Percentiles rank a stretch among this genome's conserved stretches.
These are phyloP conservation scores for Paramyrothecium sp. DNA, from an alignment of 2,329 filamentous ascomycete species.

Conservation along the genomic window DNA sequence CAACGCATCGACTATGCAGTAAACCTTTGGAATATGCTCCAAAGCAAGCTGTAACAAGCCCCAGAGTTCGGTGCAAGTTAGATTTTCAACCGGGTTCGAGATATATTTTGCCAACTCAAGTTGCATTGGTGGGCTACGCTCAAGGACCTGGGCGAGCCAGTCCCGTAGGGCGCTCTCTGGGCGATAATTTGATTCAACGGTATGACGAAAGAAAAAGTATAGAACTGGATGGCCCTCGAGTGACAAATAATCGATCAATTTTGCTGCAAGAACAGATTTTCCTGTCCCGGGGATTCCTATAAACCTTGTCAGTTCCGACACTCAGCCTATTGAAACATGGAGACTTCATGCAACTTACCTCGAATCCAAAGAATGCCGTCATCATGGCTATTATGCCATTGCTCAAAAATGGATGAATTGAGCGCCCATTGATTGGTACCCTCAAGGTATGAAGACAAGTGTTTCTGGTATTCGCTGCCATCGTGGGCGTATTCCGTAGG, in stretches of 20 bases:
- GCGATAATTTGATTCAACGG: slow-evolving; percentile 28
- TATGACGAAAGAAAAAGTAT: slow-evolving; percentile 36
- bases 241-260: slow-evolving; percentile 12
- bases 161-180: slow-evolving; percentile 24
- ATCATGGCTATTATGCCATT: slow-evolving; percentile 9
- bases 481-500: slow-evolving; percentile 19
- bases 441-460: slow-evolving; percentile 11
- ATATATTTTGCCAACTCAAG: slow-evolving; percentile 12
- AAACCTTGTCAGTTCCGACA: slow-evolving; percentile 11
- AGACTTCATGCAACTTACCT: not conserved
- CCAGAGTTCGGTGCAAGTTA: slow-evolving; percentile 25
- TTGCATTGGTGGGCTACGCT: slow-evolving; percentile 25
- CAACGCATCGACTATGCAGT: slow-evolving; percentile 38
- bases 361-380: slow-evolving; percentile 13
- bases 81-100: not conserved
- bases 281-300: slow-evolving; percentile 33
- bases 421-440: slow-evolving; percentile 13
- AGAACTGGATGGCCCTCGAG: slow-evolving; percentile 19
- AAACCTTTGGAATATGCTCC: slow-evolving; percentile 18
- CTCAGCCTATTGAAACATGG: no score
- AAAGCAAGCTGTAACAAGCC: slow-evolving; percentile 13
- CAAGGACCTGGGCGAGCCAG: slow-evolving; percentile 28
- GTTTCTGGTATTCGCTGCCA: slow-evolving; percentile 20
- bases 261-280: slow-evolving; percentile 28
- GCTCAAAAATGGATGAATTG: slow-evolving; percentile 5